Base-by-base conservation (phyloP, 257 asterid species). In the Mentha longifolia region DNA sequence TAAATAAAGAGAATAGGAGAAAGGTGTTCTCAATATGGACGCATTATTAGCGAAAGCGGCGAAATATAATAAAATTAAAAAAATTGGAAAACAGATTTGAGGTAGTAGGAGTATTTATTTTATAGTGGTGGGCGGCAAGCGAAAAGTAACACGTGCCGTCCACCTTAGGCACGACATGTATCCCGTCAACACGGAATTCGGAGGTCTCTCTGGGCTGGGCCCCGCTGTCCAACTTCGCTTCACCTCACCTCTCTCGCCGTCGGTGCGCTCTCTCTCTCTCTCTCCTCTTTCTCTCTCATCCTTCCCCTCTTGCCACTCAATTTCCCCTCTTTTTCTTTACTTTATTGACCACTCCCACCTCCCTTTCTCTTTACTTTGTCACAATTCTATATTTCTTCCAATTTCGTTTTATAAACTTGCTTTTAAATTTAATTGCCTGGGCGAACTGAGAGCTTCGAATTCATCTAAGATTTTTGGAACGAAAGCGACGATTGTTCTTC, bases 131-230 rank as follows among this genome's bases (percentile, higher is more conserved):
- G 85, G 67, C 77, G 87, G 89, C 87, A 70, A 63, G 58, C 68
- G 6, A 17, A 71, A 66, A 63, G 83, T 31, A 55, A 85, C 89
- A 85, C 88, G 90, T 85, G 92, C 80, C 88, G 82, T 79, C 85
- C 87, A 86, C 76, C 79, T 56, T 71, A 60, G 74, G 80, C 78
- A 77, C 73, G 81, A 89, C 91, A 83, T 81, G 86, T 77, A 80
- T 85, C 89, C 83, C 81, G 90, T 87, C 86, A 80, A 89, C 91
- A 80, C 89, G 93, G 86, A 68, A 77, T 71, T 67, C 83, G 76
- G 68, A 75, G 67, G 19, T 42, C 57, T 55, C 17, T 19, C n/a
- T n/a, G n/a, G n/a, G n/a, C 60, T 75, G 80, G 85, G 76, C 50
- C 84, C 88, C 70, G 1, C 49, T 3, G 41, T 5, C 35, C 69